Evolutionary conservation across 495 filamentous ascomycete genomes (phyloP), one percentile per base, ranked within the genome.

Genomic region (Talaromyces proteolyticus): DNA sequence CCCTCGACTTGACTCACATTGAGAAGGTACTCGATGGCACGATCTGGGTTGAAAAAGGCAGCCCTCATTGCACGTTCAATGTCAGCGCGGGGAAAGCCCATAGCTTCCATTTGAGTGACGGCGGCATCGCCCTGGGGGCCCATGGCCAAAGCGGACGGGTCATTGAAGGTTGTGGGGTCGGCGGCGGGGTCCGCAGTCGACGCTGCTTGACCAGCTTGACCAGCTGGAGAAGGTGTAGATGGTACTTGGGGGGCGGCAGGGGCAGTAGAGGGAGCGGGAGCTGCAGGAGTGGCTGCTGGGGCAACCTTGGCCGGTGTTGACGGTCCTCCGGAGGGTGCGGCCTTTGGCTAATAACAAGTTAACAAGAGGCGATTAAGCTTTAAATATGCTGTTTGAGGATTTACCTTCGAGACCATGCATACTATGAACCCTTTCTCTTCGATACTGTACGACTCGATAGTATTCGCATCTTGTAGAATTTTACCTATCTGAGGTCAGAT

Each of bases 381-480:
- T n/a, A n/a, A n/a, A n/a, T n/a, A n/a, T n/a, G n/a, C n/a, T n/a
- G n/a, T n/a, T n/a, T n/a, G n/a, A n/a, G n/a, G n/a, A n/a, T n/a
- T 41, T 79, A 95, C 92, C 88, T 97, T 96, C 51, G 84, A 85
- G 40, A 93, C 81, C 80, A 98, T 93, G 68, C 93, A 98, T 39
- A 98, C 94, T 57, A 98, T 86, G 65, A 96, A 97, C 20, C 93
- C 93, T 79, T 97, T 98, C 79, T 97, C 93, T 71, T 98, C 92
- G 51, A 98, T 96, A 70, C 86, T 94, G 74, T 96, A 96, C 4
- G 86, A 88, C 64, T 91, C 90, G 56, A 97, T 85, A 14, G 92
- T 92, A 59, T 95, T 92, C 53, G 85, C 88, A 88, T 98, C 93
- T 70, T 95, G 88, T 52, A 98, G 77, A 54, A 98, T 96, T 73